Evolutionary conservation across 192 early-diverging fungal genomes (phyloP), one percentile per base, ranked within the genome.

Genomic region (Globomyces pollinis-pini): DNA sequence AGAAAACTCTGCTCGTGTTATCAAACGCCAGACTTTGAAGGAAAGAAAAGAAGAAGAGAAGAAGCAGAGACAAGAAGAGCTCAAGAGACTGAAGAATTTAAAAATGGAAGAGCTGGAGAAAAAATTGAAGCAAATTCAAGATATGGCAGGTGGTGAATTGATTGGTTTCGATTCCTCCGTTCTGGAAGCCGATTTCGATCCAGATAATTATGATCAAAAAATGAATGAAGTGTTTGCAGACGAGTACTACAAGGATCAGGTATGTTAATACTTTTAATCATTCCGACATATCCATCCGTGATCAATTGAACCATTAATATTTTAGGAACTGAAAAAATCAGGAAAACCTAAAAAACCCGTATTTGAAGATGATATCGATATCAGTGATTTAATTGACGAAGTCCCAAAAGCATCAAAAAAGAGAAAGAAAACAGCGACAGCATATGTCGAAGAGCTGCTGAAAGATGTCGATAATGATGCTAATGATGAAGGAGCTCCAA

Each of bases 151-250:
- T 36, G 72, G 64, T 29, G 66, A 72, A 41, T 70, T 57, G 1
- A 75, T 84, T 54, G 88, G 83, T 30, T 76, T 96, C 38, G 86
- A 91, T 26, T 74, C 86, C 15, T 61, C 92, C 23, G 88, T 91
- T 72, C 66, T 96, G 33, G 88, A 94, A 38, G 86, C 79, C n/a
- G 94, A 98, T 18, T 96, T 94, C 76, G 91, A 96, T 66, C 88
- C 91, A 1, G 71, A 75, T 4, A 80, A 87, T 61, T 91, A 89
- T 66, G 94, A 95, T 65, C 49, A 73, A 60, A 80, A 90, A 73
- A 98, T 98, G 92, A 66, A 76, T 21, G 67, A 72, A 42, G 72
- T 88, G 28, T 93, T 96, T 67, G 72, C 83, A 56, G 84, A 90
- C 38, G 64, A 74, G 16, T 89, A 88, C 64, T 90, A 91, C 59